Percentiles rank a stretch among this genome's conserved stretches.
These are phyloP conservation scores for Neofusicoccum sp. DNA, from an alignment of 2,329 filamentous ascomycete genomes.

Conservation along the genomic window DNA sequence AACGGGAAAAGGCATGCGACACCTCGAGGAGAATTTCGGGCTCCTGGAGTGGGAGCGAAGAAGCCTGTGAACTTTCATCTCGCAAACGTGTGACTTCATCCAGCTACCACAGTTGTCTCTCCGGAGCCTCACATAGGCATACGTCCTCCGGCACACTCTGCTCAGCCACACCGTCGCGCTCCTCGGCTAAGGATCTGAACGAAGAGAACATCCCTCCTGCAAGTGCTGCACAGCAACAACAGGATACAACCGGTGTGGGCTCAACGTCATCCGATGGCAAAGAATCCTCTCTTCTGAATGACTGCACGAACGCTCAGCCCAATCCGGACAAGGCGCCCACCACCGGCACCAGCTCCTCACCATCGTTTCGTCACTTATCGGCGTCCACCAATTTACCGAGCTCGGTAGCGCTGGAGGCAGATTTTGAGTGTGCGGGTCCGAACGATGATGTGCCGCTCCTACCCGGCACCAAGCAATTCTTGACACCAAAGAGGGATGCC, in stretches of 20 bases:
- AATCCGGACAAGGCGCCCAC: too few relatives aligned
- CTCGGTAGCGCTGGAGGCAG: not conserved
- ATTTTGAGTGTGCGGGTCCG: not conserved
- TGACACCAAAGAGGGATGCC: not conserved
- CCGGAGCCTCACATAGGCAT: not conserved
- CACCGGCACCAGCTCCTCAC: not conserved
- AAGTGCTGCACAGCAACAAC: not conserved
- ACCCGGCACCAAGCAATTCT: not conserved
- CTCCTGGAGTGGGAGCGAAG: not conserved
- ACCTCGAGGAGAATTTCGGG: not conserved
- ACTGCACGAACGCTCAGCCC: not conserved
- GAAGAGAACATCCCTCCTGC: not conserved
- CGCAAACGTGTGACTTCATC: constrained; percentile 5
- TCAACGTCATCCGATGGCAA: not conserved
- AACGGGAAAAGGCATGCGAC: not conserved
- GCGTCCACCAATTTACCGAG: not conserved
- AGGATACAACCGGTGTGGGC: not conserved
- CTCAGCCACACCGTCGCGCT: not conserved
- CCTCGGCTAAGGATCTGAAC: not conserved
- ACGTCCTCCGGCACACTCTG: not conserved
- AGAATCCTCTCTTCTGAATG: not conserved
- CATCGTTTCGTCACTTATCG: not conserved
- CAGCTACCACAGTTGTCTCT: not conserved
- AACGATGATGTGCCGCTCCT: not conserved
- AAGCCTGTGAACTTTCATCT: not conserved